These are phyloP conservation scores for Letharia lupina DNA, from an alignment of 495 filamentous ascomycete genomes.

Conservation along the genomic window DNA sequence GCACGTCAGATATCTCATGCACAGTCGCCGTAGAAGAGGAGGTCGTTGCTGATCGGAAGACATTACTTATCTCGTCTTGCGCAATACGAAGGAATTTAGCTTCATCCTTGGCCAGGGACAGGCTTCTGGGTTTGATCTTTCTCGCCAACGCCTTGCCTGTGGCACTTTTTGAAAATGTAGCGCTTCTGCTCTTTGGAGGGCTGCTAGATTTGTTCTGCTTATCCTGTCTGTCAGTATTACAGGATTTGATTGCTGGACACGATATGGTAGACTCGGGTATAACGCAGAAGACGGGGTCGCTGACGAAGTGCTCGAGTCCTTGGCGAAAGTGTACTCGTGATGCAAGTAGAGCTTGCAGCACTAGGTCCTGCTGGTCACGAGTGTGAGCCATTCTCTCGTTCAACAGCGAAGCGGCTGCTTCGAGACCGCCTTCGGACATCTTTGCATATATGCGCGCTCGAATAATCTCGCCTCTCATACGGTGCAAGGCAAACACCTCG, in stretches of 20 bases:
- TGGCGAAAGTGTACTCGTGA: constrained; percentile 50
- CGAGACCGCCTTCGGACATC: constrained; percentile 24
- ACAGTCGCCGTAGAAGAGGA: constrained; percentile 41
- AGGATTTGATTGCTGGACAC: constrained; percentile 51
- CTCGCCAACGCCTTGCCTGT: not conserved
- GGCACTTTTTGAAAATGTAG: constrained; percentile 2
- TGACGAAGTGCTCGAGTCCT: constrained; percentile 58
- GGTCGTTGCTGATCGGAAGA: constrained; percentile 44
- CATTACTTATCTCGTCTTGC: constrained; percentile 48
- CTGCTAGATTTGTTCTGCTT: not conserved
- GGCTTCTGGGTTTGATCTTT: constrained; percentile 1
- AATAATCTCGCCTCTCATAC: constrained; percentile 53
- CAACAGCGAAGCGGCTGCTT: constrained; percentile 44
- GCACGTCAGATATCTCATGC: constrained; percentile 48
- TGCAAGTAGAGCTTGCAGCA: constrained; percentile 46
- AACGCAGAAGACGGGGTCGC: constrained; percentile 78
- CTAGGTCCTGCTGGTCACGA: constrained; percentile 35
- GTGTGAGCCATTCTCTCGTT: constrained; percentile 37
- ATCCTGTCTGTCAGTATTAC: not conserved
- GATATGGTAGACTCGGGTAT: constrained; percentile 87
- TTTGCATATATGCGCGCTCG: constrained; percentile 52
- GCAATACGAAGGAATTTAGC: constrained; percentile 44
- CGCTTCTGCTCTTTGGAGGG: not conserved
- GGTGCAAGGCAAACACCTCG: constrained; percentile 49
- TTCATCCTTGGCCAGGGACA: constrained; percentile 1